These are phyloP conservation scores for Aquilaria sinensis DNA, from an alignment of 345 rosid genomes.

Conservation along the genomic window DNA sequence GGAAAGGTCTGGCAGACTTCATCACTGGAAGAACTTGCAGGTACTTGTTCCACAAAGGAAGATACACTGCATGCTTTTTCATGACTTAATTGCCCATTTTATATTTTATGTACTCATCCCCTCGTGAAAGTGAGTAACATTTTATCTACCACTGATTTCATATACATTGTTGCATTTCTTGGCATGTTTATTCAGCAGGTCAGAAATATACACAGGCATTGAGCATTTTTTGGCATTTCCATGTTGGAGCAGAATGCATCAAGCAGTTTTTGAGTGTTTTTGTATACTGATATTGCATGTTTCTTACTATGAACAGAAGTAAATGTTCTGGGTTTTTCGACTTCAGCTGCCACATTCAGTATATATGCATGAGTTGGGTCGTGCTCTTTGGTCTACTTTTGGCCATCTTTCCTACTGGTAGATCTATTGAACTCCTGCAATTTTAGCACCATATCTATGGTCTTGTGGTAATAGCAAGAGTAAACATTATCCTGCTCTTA, in stretches of 20 bases:
- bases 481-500: conserved; percentile 3
- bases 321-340: conserved; percentile 81
- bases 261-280: background rate
- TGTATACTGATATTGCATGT: background rate
- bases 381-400: conserved; percentile 69
- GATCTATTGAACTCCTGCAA: conserved; percentile 8
- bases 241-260: no score
- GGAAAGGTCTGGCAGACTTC: conserved; percentile 67
- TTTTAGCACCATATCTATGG: background rate
- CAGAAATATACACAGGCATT: no score
- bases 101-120: no score
- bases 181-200: no score
- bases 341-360: conserved; percentile 86
- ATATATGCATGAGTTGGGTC: conserved; percentile 87
- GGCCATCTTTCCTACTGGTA: conserved; percentile 72
- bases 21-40: conserved; percentile 84
- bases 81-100: no score
- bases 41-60: conserved; percentile 21
- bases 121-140: no score
- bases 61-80: background rate
- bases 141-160: no score
- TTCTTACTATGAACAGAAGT: conserved; percentile 35
- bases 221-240: no score
- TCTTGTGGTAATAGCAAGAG: background rate
- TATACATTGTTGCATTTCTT: no score